Evolutionary conservation across 2,329 filamentous ascomycete species (phyloP).

Genomic region (Cladosporium sp.): DNA sequence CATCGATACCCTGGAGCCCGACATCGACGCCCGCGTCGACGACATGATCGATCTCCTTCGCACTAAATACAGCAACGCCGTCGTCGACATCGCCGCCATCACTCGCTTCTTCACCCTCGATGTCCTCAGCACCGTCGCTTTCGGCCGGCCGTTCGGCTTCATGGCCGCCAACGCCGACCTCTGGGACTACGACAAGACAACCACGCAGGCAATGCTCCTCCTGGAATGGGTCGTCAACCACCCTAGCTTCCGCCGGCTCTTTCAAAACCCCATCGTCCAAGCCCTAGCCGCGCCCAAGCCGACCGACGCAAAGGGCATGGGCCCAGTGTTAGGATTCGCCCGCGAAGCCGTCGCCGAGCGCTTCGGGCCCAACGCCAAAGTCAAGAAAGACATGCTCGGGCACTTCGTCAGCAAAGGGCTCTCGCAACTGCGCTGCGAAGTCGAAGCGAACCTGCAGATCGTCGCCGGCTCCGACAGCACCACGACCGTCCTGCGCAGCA

Average conservation of each 20-base stretch:
- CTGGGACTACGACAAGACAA: conserved; percentile 22
- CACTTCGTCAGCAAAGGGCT: conserved; percentile 42
- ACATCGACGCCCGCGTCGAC: conserved; percentile 44
- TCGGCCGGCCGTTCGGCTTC: conserved; percentile 49
- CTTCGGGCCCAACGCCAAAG: conserved; percentile 20
- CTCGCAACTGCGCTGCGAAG: conserved; percentile 32
- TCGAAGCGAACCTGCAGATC: conserved; percentile 37
- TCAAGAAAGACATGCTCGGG: conserved; percentile 45
- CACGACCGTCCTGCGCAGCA: conserved; percentile 46
- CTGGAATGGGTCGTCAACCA: conserved; percentile 23
- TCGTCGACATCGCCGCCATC: conserved; percentile 44
- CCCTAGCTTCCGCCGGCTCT: conserved; percentile 18
- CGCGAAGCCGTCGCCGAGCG: conserved; percentile 22
- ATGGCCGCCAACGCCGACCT: conserved; percentile 44
- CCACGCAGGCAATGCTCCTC: conserved; percentile 14
- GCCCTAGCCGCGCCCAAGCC: conserved; percentile 21
- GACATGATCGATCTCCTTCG: conserved; percentile 45
- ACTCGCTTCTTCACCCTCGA: conserved; percentile 52
- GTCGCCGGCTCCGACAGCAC: conserved; percentile 52
- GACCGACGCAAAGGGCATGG: conserved; percentile 24
- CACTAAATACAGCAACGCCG: conserved; percentile 40
- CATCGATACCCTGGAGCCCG: conserved; percentile 44
- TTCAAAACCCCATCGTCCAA: conserved; percentile 19
- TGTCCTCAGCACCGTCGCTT: conserved; percentile 49
- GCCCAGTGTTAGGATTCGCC: conserved; percentile 22